These are phyloP conservation scores for Talaromyces sp. DNA, from an alignment of 2,329 filamentous ascomycete genomes.

Conservation along the genomic window DNA sequence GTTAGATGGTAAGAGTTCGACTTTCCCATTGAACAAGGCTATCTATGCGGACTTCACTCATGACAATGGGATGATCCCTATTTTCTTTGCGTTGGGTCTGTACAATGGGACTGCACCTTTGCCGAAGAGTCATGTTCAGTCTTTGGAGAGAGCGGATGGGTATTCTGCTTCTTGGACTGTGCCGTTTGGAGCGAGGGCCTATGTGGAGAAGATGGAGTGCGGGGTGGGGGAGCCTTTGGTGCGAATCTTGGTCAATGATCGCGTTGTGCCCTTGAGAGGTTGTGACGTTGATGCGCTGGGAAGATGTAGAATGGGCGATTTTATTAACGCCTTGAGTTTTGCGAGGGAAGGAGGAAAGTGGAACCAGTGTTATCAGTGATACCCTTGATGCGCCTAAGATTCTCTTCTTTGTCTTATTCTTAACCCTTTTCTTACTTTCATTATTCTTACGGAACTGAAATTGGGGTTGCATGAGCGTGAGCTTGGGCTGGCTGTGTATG, in stretches of 20 bases:
- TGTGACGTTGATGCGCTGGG: conserved; percentile 73
- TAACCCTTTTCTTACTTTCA: too few species aligned
- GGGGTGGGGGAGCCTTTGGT: conserved; percentile 54
- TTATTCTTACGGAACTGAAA: too few species aligned
- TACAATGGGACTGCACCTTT: conserved; percentile 68
- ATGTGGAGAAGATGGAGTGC: conserved; percentile 86
- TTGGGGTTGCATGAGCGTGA: too few species aligned
- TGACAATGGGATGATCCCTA: conserved; percentile 80
- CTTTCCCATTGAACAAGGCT: conserved; percentile 70
- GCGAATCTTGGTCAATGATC: conserved; percentile 79
- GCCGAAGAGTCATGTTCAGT: conserved; percentile 52
- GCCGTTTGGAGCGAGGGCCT: conserved; percentile 78
- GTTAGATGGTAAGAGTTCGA: conserved; percentile 60
- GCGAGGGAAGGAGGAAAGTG: conserved; percentile 72
- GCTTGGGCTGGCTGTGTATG: too few species aligned
- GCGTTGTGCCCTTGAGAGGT: conserved; percentile 70
- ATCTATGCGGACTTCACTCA: conserved; percentile 91
- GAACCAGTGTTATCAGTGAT: conserved; percentile 60
- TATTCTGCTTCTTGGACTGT: conserved; percentile 79
- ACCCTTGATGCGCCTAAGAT: too few species aligned
- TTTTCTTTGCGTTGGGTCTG: conserved; percentile 76
- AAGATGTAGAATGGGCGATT: conserved; percentile 68
- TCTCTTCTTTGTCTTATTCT: too few species aligned
- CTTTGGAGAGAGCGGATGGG: conserved; percentile 61
- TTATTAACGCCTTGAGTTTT: conserved; percentile 76